phyloP scores from a whole-genome alignment of 345 rosid genomes.

The Chamaenerion angustifolium region DNA sequence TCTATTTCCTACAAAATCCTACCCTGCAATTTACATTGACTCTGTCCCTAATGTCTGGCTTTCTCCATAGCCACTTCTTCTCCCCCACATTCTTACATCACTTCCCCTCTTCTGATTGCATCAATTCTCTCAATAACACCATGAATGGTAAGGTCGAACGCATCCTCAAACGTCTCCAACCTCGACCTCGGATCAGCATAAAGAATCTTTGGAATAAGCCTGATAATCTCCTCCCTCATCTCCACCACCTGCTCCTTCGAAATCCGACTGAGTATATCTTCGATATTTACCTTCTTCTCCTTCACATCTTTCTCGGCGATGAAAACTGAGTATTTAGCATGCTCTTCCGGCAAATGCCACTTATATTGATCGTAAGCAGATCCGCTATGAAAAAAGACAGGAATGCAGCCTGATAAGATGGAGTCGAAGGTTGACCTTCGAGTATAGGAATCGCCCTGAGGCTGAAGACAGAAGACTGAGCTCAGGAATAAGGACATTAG shows the following conservation, averaged over 20 bases:
- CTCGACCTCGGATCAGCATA: slow-evolving; percentile 45
- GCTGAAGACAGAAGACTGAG: slow-evolving; percentile 65
- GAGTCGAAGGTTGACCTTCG: slow-evolving; percentile 75
- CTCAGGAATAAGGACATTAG: slow-evolving; percentile 45
- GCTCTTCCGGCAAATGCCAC: slow-evolving; percentile 71
- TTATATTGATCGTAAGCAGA: slow-evolving; percentile 68
- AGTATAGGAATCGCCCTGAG: slow-evolving; percentile 72
- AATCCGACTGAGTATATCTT: slow-evolving; percentile 27
- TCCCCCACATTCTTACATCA: background rate
- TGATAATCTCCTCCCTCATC: slow-evolving; percentile 52
- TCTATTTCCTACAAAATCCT: background rate
- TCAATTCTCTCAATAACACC: slow-evolving; percentile 53
- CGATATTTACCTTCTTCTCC: slow-evolving; percentile 37
- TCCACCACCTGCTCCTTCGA: slow-evolving; percentile 19
- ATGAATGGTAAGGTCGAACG: slow-evolving; percentile 52
- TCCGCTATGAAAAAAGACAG: slow-evolving; percentile 83
- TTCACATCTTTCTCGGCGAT: slow-evolving; percentile 37
- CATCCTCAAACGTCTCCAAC: slow-evolving; percentile 46
- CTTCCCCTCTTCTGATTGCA: slow-evolving; percentile 20
- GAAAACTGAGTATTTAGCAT: slow-evolving; percentile 40
- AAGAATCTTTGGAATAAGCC: slow-evolving; percentile 40
- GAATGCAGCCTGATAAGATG: slow-evolving; percentile 70
- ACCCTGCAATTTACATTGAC: background rate
- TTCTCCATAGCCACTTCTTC: background rate
- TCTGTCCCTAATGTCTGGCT: background rate